Base-by-base conservation (phyloP, 805 yeast genomes). In the Candida stauntonica region DNA sequence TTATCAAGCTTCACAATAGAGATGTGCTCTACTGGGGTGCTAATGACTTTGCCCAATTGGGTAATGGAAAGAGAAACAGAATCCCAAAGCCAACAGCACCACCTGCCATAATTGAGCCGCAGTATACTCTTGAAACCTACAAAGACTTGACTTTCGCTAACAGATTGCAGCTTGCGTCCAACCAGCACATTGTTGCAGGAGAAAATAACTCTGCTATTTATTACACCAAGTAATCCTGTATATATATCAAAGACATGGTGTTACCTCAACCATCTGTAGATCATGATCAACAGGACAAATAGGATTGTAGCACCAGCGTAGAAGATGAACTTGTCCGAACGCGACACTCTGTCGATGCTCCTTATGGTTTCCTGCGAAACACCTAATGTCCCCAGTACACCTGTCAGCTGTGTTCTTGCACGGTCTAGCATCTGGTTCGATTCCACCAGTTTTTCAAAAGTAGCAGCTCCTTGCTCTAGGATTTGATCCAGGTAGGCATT, bases 401-500 rank as follows among this genome's bases (percentile, higher is more conserved):
- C 72, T 32, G 79, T 75, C 65, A 93, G 70, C 47, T 71, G 75
- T 16, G 38, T 21, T 16, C 32, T 19, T 26, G 40, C 42, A 18
- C 34, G 28, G 13, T 35, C 39, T 7, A 91, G 70, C 20, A 81
- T 70, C 52, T 81, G 82, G 59, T 86, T 86, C 57, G 93, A 97
- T 33, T 82, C 88, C 15, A 84, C 82, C 17, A 93, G 67, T 55
- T 89, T 95, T 35, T 85, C 94, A 47, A 87, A 75, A 2, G 96
- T 86, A 34, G 74, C 73, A 44, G 83, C 77, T 2, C 97, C 98
- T 81, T 86, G 83, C 53, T 86, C 97, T 30, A 93, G 60, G 29
- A 93, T 86, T 47, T 86, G 87, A 57, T 93, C 99, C 44, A 93
- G 65, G 57, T 86, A 95, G 38, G 79, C 79, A 29, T 84, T 79